A percentile compares a stretch with the other conserved stretches of the same genome.
Conservation (phyloP, 352 stramenopile genomes). For the Phytophthora pistaciae region DNA sequence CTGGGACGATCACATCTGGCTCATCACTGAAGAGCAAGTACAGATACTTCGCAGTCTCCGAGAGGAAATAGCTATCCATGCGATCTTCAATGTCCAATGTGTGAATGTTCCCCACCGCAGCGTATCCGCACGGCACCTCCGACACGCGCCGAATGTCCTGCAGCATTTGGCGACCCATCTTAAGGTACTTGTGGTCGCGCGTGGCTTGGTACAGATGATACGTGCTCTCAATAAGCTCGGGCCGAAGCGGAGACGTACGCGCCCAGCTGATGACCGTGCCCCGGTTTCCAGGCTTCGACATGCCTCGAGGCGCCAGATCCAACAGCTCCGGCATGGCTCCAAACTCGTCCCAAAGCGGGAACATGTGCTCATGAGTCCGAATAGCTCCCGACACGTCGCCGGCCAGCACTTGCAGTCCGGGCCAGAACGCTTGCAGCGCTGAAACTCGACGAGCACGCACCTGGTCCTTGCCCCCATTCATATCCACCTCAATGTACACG, state of each 20-base stretch:
- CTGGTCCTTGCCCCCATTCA: conserved; percentile 71
- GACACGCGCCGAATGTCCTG: conserved; percentile 90
- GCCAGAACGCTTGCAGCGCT: conserved; percentile 97
- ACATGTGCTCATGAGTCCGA: conserved; percentile 94
- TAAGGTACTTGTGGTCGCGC: conserved; percentile 89
- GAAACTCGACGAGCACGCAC: conserved; percentile 77
- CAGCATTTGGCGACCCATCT: conserved; percentile 89
- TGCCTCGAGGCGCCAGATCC: conserved; percentile 64
- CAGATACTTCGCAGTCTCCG: conserved; percentile 99
- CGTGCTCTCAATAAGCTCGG: conserved; percentile 98
- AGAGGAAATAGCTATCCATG: conserved; percentile 99
- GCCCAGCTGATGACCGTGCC: conserved; percentile 79
- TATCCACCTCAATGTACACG: conserved; percentile 90
- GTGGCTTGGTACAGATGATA: conserved; percentile 96
- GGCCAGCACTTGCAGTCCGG: conserved; percentile 95
- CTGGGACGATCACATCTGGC: conserved; percentile 73
- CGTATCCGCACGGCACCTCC: conserved; percentile 93
- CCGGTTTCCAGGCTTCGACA: conserved; percentile 33
- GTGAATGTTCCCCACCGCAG: conserved; percentile 91
- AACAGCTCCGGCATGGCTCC: conserved; percentile 96
- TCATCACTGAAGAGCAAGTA: conserved; percentile 98
- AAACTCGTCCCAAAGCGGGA: conserved; percentile 95
- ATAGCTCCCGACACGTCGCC: conserved; percentile 93
- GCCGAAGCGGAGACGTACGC: conserved; percentile 93
- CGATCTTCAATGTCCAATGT: conserved; percentile 93